These are phyloP conservation scores for Picochlorum sp. DNA, from an alignment of 139 green algal species.

Conservation along the genomic window DNA sequence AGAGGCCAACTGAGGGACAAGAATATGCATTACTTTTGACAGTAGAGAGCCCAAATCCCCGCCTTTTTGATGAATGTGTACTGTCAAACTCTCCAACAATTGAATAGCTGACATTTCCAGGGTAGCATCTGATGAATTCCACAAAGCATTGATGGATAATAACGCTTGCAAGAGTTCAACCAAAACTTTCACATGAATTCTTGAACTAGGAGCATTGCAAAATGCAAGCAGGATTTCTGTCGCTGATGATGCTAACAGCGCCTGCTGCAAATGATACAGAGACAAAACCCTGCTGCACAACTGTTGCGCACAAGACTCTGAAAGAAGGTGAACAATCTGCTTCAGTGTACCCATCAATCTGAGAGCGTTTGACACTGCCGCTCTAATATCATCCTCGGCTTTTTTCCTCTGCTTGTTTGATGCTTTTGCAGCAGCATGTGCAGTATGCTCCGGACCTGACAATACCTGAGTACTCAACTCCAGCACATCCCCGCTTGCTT, in stretches of 20 bases:
- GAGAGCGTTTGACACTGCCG: conserved; percentile 63
- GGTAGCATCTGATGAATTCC: conserved; percentile 1
- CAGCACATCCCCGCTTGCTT: conserved; percentile 41
- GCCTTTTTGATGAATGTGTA: background rate
- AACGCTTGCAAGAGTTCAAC: background rate
- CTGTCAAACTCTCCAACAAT: background rate
- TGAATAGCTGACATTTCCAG: conserved; percentile 2
- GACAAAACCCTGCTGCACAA: background rate
- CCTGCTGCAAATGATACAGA: background rate
- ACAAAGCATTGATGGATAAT: conserved; percentile 2
- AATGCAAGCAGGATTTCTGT: background rate
- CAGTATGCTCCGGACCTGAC: conserved; percentile 55
- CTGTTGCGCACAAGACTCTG: background rate
- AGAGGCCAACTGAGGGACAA: conserved; percentile 56
- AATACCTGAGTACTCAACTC: conserved; percentile 44
- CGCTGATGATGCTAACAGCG: background rate
- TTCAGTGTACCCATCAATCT: conserved; percentile 68
- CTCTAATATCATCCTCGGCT: conserved; percentile 60
- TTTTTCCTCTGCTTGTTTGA: conserved; percentile 59
- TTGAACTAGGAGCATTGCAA: background rate
- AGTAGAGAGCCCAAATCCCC: conserved; percentile 26
- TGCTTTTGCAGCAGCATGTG: conserved; percentile 52
- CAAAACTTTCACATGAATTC: background rate
- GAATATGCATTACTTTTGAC: conserved; percentile 43
- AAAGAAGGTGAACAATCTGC: conserved; percentile 43